phyloP scores from a whole-genome alignment of 805 yeast species.

The Sugiyamaella marilandica region DNA sequence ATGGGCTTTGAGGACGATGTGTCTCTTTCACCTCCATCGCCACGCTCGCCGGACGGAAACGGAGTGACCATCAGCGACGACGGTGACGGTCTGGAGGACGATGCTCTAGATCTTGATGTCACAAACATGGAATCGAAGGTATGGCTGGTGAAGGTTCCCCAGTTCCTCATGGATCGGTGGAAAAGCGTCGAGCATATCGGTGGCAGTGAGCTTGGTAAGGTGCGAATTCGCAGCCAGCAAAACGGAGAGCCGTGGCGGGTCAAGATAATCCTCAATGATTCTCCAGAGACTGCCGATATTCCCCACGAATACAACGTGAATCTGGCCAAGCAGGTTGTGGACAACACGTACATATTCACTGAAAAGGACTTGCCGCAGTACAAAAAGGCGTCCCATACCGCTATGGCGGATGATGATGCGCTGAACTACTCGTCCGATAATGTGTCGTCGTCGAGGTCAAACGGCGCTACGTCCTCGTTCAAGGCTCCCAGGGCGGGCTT shows the following conservation, averaged over 20 bases:
- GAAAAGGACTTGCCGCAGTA: constrained; percentile 65
- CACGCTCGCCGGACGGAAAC: constrained; percentile 24
- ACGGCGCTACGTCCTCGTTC: not conserved
- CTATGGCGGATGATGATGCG: constrained; percentile 3
- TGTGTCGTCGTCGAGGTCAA: not conserved
- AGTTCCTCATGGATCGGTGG: constrained; percentile 81
- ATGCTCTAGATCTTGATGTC: constrained; percentile 73
- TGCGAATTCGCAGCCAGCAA: constrained; percentile 49
- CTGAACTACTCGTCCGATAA: not conserved
- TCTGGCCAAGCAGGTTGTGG: constrained; percentile 71
- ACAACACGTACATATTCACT: constrained; percentile 80
- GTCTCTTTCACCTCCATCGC: constrained; percentile 33
- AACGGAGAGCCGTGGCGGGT: constrained; percentile 30
- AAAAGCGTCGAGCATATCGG: constrained; percentile 52
- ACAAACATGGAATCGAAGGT: constrained; percentile 60
- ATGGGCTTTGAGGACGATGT: constrained; percentile 35
- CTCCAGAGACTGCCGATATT: constrained; percentile 46
- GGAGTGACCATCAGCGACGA: constrained; percentile 17
- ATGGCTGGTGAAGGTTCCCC: constrained; percentile 90
- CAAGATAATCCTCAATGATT: constrained; percentile 34
- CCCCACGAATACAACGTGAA: constrained; percentile 84
- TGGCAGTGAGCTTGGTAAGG: constrained; percentile 74
- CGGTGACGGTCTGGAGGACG: constrained; percentile 46
- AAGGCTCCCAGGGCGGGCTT: constrained; percentile 1
- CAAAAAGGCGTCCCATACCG: constrained; percentile 31